Conservation (phyloP, 2,329 filamentous ascomycete genomes). For the Tolypocladium tundrense region DNA sequence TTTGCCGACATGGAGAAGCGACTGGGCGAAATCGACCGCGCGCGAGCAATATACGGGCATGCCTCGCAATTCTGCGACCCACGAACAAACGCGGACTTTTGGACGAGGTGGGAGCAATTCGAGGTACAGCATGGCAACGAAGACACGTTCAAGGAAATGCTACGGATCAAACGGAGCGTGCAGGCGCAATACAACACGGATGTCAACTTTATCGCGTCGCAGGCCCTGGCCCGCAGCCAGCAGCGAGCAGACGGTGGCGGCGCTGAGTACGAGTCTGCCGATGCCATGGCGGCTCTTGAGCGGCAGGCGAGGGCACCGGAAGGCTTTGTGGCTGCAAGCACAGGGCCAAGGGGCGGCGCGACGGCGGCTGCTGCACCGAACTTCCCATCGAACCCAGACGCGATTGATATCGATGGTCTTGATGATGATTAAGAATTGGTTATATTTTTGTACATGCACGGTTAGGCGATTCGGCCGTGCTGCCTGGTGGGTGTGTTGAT, state of each 20-base stretch:
- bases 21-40: conserved; percentile 87
- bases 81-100: conserved; percentile 79
- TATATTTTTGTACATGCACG: neutral
- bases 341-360: conserved; percentile 50
- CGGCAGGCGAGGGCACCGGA: conserved; percentile 77
- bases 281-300: conserved; percentile 86
- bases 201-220: conserved; percentile 95
- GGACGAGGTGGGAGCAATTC: conserved; percentile 94
- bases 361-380: conserved; percentile 23
- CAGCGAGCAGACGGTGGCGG: conserved; percentile 36
- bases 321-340: conserved; percentile 84
- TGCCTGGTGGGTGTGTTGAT: neutral
- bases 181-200: conserved; percentile 98
- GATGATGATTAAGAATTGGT: conserved; percentile 39
- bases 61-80: conserved; percentile 97
- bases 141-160: conserved; percentile 98
- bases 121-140: conserved; percentile 98
- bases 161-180: conserved; percentile 92
- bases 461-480: neutral
- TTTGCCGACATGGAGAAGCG: conserved; percentile 95
- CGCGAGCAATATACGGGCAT: conserved; percentile 90
- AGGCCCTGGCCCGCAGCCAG: conserved; percentile 81
- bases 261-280: conserved; percentile 39
- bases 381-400: conserved; percentile 64
- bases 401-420: conserved; percentile 68